These are phyloP conservation scores for Chaetomiaceae sp. DNA, from an alignment of 2,329 filamentous ascomycete species.

Conservation along the genomic window DNA sequence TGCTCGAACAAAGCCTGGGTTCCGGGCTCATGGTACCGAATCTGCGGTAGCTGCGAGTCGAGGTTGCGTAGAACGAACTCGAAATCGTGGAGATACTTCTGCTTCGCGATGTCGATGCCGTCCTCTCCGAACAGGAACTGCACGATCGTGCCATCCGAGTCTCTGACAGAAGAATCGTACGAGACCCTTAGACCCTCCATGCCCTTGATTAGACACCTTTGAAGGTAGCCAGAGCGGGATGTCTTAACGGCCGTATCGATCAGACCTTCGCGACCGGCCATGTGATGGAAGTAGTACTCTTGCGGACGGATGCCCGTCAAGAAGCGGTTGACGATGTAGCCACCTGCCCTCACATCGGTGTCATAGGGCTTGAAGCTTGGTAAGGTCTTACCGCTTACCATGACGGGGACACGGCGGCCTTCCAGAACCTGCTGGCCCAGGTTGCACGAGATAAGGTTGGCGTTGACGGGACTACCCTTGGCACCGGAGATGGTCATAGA, in stretches of 20 bases:
- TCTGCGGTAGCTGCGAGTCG: slow-evolving; percentile 69
- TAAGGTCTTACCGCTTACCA: slow-evolving; percentile 95
- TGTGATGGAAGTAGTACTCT: slow-evolving; percentile 99
- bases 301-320: slow-evolving; percentile 96
- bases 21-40: slow-evolving; percentile 58
- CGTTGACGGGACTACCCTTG: slow-evolving; percentile 89
- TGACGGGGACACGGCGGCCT: slow-evolving; percentile 87
- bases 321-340: slow-evolving; percentile 93
- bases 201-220: slow-evolving; percentile 95
- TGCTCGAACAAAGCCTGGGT: slow-evolving; percentile 46
- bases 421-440: slow-evolving; percentile 95
- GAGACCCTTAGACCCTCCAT: slow-evolving; percentile 92
- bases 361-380: slow-evolving; percentile 94
- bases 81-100: slow-evolving; percentile 86
- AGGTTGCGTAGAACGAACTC: slow-evolving; percentile 86
- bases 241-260: slow-evolving; percentile 99
- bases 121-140: slow-evolving; percentile 98
- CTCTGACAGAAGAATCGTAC: slow-evolving; percentile 91
- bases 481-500: slow-evolving; percentile 96
- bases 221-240: slow-evolving; percentile 91
- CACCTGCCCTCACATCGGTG: slow-evolving; percentile 80
- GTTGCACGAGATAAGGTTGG: slow-evolving; percentile 96
- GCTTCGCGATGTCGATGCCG: slow-evolving; percentile 88
- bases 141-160: slow-evolving; percentile 86
- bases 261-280: slow-evolving; percentile 96